A percentile compares a stretch with the other conserved stretches of the same genome.
Conservation (phyloP, 306 rosid species). For the Rubus parviflorus region DNA sequence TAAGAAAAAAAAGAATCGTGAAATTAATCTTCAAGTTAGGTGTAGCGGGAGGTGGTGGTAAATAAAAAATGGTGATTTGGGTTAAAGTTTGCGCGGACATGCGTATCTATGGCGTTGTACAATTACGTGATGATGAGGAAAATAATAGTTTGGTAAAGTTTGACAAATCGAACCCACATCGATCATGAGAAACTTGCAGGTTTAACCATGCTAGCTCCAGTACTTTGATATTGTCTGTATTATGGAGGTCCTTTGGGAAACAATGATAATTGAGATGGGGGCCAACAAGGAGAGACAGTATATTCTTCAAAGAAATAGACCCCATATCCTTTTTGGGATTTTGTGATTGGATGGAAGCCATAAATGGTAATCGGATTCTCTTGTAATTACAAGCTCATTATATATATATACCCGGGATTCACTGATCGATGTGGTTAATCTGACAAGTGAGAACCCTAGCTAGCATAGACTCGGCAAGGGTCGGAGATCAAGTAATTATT, state of each 20-base stretch:
- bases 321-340: neutral
- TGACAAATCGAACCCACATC: neutral
- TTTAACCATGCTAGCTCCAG: constrained; percentile 1
- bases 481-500: no score
- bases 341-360: neutral
- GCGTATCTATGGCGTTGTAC: neutral
- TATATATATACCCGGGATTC: neutral
- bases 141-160: neutral
- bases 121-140: neutral
- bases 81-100: neutral
- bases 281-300: neutral
- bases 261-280: neutral
- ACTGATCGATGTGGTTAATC: no score
- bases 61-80: neutral
- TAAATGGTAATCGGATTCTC: neutral
- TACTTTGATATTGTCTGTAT: neutral
- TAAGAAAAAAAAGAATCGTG: no score
- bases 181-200: neutral
- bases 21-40: no score
- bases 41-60: no score
- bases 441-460: no score
- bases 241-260: neutral
- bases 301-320: neutral
- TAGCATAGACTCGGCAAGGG: no score
- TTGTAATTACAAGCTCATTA: neutral